Evolutionary conservation across 169 alveolate species (phyloP).

Genomic region (Eimeria tenella): DNA sequence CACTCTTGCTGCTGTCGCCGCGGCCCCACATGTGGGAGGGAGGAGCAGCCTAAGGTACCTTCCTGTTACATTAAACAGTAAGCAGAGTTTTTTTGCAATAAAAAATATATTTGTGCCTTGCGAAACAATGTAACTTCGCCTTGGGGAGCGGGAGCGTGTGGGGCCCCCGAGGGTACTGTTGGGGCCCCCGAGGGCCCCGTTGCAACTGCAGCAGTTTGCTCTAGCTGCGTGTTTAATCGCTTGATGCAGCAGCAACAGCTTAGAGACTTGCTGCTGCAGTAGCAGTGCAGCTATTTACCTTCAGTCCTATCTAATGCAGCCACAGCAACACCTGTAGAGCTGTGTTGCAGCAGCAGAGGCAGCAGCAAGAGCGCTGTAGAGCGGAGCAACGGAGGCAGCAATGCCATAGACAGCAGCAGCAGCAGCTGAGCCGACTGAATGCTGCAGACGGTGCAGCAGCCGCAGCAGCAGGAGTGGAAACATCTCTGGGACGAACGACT

Average conservation of each 20-base stretch:
- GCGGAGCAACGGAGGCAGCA: background rate
- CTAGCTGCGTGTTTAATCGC: background rate
- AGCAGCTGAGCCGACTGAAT: background rate
- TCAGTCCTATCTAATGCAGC: slow-evolving; percentile 5
- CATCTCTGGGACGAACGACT: background rate
- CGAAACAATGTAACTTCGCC: no score
- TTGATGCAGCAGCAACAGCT: slow-evolving; percentile 1
- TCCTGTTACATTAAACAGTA: background rate
- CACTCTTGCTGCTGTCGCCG: slow-evolving; percentile 12
- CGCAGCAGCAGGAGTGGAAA: background rate
- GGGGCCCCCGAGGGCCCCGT: background rate
- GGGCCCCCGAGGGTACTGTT: slow-evolving; percentile 10
- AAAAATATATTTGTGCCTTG: background rate
- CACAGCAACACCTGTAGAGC: slow-evolving; percentile 8
- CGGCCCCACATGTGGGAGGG: background rate
- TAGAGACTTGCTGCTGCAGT: background rate
- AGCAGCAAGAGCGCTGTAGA: background rate
- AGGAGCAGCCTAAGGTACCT: background rate
- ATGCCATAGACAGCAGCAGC: background rate
- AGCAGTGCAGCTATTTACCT: background rate
- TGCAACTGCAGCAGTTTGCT: background rate
- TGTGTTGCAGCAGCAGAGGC: slow-evolving; percentile 4
- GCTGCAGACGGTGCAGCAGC: slow-evolving; percentile 33
- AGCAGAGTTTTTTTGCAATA: background rate
- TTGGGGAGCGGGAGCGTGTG: background rate